Evolutionary conservation across 345 rosid genomes (phyloP).

Genomic region (Gossypium turneri): DNA sequence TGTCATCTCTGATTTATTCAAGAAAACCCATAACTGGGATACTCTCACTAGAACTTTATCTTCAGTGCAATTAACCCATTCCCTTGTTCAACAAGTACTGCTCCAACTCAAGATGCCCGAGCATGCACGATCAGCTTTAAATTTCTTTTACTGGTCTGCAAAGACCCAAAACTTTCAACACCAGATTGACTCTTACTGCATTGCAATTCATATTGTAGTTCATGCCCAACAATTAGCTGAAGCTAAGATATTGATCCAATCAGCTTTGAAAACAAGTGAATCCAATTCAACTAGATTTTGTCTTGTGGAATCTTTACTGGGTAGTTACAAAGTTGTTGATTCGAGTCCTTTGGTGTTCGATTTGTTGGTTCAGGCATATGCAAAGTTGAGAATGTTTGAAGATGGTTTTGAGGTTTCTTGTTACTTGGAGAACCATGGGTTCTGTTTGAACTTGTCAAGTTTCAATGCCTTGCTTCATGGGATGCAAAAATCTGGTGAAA

Average conservation of each 20-base stretch:
- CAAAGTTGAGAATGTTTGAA: constrained; percentile 54
- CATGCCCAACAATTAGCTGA: constrained; percentile 49
- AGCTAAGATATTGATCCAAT: constrained; percentile 59
- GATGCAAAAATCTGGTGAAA: constrained; percentile 48
- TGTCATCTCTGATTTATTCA: constrained; percentile 38
- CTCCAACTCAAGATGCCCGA: constrained; percentile 57
- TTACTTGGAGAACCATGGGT: constrained; percentile 45
- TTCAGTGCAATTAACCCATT: constrained; percentile 33
- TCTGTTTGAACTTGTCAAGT: constrained; percentile 44
- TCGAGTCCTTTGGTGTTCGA: constrained; percentile 62
- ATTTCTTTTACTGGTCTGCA: constrained; percentile 80
- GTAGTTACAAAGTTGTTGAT: constrained; percentile 31
- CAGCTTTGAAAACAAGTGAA: constrained; percentile 36
- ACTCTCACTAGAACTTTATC: constrained; percentile 40
- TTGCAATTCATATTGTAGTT: constrained; percentile 55
- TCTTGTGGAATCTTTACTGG: constrained; percentile 48
- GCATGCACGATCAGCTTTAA: constrained; percentile 59
- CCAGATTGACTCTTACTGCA: constrained; percentile 42
- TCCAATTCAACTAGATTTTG: constrained; percentile 20
- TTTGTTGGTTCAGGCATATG: constrained; percentile 59
- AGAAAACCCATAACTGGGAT: constrained; percentile 48
- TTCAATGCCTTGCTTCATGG: constrained; percentile 56
- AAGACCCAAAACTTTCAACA: constrained; percentile 40
- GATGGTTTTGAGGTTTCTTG: constrained; percentile 56
- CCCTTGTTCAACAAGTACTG: constrained; percentile 41